Conservation (phyloP, 2,329 filamentous ascomycete species). For the Penicillium psychrosexuale region DNA sequence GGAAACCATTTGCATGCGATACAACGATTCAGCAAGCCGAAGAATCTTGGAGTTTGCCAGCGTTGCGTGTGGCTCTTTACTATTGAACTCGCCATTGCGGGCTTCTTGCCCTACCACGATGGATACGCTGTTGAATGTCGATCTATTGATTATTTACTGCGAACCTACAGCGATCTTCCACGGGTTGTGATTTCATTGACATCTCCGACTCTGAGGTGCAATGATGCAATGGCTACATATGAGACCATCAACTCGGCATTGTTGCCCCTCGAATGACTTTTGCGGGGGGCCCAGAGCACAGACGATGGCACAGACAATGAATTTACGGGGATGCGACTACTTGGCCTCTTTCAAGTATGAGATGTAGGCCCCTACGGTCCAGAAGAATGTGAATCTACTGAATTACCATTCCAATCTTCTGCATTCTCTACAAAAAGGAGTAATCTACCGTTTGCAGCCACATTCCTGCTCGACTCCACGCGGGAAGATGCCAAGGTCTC, state of each 20-base stretch:
- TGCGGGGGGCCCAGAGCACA: constrained; percentile 8
- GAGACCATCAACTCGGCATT: constrained; percentile 4
- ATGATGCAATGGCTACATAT: constrained; percentile 2
- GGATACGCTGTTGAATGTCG: not conserved
- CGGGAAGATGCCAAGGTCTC: constrained; percentile 13
- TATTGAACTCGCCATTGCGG: not conserved
- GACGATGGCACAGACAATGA: constrained; percentile 1
- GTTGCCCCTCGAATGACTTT: not conserved
- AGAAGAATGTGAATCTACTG: constrained; percentile 12
- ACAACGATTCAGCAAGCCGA: constrained; percentile 6
- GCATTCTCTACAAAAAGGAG: not conserved
- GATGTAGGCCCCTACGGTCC: constrained; percentile 1
- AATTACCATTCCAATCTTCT: not conserved
- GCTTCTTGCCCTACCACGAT: not conserved
- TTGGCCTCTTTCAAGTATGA: constrained; percentile 4
- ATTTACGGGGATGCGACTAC: not conserved
- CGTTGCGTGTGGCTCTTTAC: not conserved
- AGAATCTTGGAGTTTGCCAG: constrained; percentile 1
- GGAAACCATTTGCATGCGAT: constrained; percentile 9
- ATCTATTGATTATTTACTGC: not conserved
- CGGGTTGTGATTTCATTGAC: not conserved
- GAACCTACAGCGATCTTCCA: not conserved
- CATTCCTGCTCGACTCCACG: constrained; percentile 8
- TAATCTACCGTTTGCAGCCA: constrained; percentile 10
- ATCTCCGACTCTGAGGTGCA: not conserved